Percentiles rank a stretch among this genome's conserved stretches.
Evolutionary conservation across 140 eudicot genomes (phyloP).

Genomic region (Anethum foeniculum): DNA sequence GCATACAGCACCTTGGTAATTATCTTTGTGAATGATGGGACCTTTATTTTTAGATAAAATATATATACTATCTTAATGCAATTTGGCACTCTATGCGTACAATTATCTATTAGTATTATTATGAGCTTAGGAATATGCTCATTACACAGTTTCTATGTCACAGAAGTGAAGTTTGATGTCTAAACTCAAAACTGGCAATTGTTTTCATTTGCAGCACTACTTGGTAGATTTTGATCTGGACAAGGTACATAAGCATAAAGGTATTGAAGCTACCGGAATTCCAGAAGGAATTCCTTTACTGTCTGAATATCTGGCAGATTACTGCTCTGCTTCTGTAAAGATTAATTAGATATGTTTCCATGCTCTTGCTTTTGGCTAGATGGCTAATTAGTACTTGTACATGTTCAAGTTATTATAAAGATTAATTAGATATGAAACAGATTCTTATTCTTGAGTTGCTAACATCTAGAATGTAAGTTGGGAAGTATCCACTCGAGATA

Average conservation of each 20-base stretch:
- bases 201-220: constrained; percentile 43
- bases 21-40: background rate
- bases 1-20: constrained; percentile 78
- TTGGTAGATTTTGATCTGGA: constrained; percentile 48
- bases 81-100: background rate
- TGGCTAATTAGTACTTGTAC: background rate
- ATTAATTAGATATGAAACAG: background rate
- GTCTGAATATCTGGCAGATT: constrained; percentile 64
- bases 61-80: background rate
- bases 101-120: background rate
- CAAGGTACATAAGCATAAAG: constrained; percentile 39
- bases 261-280: constrained; percentile 45
- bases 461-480: background rate
- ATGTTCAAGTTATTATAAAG: background rate
- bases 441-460: too few species aligned
- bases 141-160: too few species aligned
- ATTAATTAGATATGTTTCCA: too few species aligned
- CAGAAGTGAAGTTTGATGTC: background rate
- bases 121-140: background rate
- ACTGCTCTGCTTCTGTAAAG: constrained; percentile 81
- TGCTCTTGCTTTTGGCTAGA: constrained; percentile 9
- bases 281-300: constrained; percentile 84
- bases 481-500: background rate
- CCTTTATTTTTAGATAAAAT: background rate
- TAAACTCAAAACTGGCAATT: background rate